Evolutionary conservation across 495 filamentous ascomycete species (phyloP).

Genomic region (Neurospora sp.): DNA sequence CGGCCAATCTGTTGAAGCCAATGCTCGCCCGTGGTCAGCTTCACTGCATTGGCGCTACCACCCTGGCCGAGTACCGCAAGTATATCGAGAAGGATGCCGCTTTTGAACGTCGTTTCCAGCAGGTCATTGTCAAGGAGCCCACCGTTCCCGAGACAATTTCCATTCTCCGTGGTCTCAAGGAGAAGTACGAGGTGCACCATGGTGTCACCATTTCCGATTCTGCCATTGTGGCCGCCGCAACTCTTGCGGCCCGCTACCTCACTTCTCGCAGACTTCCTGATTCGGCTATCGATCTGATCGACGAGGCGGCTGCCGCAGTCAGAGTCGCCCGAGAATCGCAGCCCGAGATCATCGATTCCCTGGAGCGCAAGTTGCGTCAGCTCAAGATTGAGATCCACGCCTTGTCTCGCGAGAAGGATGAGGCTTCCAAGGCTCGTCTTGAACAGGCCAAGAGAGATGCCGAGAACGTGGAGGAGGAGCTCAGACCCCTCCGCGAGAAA

Average conservation of each 20-base stretch:
- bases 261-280: constrained; percentile 86
- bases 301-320: constrained; percentile 92
- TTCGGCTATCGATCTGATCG: constrained; percentile 91
- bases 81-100: constrained; percentile 98
- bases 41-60: constrained; percentile 96
- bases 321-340: constrained; percentile 91
- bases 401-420: constrained; percentile 85
- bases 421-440: constrained; percentile 75
- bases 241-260: constrained; percentile 81
- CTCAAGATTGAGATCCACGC: constrained; percentile 96
- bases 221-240: constrained; percentile 85
- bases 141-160: constrained; percentile 83
- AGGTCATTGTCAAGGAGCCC: constrained; percentile 92
- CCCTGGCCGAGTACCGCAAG: constrained; percentile 89
- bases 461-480: constrained; percentile 82
- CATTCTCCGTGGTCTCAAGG: constrained; percentile 92
- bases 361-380: constrained; percentile 80
- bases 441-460: constrained; percentile 77
- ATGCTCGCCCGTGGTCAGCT: constrained; percentile 94
- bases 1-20: constrained; percentile 92
- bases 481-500: constrained; percentile 85
- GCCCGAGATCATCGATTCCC: constrained; percentile 84
- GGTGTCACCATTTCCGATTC: constrained; percentile 91
- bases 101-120: constrained; percentile 97
- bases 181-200: constrained; percentile 96